These are phyloP conservation scores for Aureobasidium sp. DNA, from an alignment of 2,329 filamentous ascomycete genomes.

Conservation along the genomic window DNA sequence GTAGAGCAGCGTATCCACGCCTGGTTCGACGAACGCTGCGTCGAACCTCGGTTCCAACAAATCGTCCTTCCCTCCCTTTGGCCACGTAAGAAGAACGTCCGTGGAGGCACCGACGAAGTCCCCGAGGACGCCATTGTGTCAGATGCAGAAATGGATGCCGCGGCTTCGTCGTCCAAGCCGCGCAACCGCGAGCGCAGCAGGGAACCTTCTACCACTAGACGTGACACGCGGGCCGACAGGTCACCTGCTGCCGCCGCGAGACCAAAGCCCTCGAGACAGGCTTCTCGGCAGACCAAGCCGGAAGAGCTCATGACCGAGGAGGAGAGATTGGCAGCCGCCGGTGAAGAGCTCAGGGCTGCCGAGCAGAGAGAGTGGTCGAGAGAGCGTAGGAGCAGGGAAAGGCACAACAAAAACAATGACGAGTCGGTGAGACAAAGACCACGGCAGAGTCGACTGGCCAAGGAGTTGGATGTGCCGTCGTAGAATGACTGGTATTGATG, in stretches of 20 bases:
- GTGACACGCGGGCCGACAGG: not conserved
- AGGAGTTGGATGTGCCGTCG: not conserved
- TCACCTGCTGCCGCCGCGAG: not conserved
- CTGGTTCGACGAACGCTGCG: constrained; percentile 83
- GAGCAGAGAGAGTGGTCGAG: constrained; percentile 17
- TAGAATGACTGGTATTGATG: constrained; percentile 3
- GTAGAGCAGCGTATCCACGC: constrained; percentile 72
- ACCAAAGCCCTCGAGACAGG: constrained; percentile 1
- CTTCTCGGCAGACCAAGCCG: constrained; percentile 1
- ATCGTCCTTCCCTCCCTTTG: constrained; percentile 76
- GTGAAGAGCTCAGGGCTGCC: constrained; percentile 16
- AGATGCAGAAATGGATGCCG: constrained; percentile 6
- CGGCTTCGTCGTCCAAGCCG: not conserved
- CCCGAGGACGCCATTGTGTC: constrained; percentile 18
- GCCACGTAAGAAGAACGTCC: constrained; percentile 77
- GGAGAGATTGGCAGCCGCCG: constrained; percentile 16
- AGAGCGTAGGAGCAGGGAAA: constrained; percentile 15
- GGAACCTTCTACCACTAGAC: not conserved
- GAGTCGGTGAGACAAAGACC: constrained; percentile 2
- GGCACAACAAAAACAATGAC: constrained; percentile 8
- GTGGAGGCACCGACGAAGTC: constrained; percentile 58
- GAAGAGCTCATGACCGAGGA: constrained; percentile 13
- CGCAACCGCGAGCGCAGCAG: constrained; percentile 8
- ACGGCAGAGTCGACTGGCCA: not conserved
- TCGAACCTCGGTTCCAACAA: constrained; percentile 81